phyloP scores from a whole-genome alignment of 1,139 yeast species.

The Yamadazyma pseudoaaseri region DNA sequence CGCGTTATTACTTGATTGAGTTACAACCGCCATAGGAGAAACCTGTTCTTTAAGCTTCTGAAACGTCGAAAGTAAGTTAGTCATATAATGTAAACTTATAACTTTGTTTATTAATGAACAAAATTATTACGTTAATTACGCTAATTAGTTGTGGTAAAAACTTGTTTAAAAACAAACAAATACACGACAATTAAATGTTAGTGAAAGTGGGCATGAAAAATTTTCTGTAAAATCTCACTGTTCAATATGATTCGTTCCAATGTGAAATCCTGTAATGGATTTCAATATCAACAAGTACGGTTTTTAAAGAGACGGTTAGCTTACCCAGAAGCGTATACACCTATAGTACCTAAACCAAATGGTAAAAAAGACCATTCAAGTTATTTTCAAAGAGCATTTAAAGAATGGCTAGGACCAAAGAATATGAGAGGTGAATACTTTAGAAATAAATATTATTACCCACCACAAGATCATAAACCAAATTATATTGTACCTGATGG shows the following conservation, averaged over 20 bases:
- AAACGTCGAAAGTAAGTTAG: conserved; percentile 17
- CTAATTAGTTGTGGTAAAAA: too few species aligned
- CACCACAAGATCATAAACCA: conserved; percentile 71
- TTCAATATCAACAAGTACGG: conserved; percentile 19
- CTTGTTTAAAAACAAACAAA: too few species aligned
- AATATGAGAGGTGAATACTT: conserved; percentile 82
- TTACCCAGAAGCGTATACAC: conserved; percentile 27
- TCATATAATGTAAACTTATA: too few species aligned
- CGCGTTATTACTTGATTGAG: conserved; percentile 5
- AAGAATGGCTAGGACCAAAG: conserved; percentile 74
- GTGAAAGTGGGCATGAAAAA: too few species aligned
- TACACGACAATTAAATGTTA: too few species aligned
- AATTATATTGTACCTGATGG: conserved; percentile 71
- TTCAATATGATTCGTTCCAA: conserved; percentile 1
- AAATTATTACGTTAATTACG: too few species aligned
- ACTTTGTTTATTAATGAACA: too few species aligned
- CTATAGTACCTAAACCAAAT: conserved; percentile 22
- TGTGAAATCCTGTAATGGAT: not conserved
- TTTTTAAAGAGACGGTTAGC: conserved; percentile 24
- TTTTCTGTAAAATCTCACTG: too few species aligned
- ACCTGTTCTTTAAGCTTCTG: conserved; percentile 15
- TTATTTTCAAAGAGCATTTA: conserved; percentile 29
- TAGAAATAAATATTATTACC: conserved; percentile 71
- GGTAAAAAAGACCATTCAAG: conserved; percentile 33
- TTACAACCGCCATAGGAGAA: conserved; percentile 14